Conservation (phyloP, 2,329 filamentous ascomycete species). For the Aureobasidium melanogenum region DNA sequence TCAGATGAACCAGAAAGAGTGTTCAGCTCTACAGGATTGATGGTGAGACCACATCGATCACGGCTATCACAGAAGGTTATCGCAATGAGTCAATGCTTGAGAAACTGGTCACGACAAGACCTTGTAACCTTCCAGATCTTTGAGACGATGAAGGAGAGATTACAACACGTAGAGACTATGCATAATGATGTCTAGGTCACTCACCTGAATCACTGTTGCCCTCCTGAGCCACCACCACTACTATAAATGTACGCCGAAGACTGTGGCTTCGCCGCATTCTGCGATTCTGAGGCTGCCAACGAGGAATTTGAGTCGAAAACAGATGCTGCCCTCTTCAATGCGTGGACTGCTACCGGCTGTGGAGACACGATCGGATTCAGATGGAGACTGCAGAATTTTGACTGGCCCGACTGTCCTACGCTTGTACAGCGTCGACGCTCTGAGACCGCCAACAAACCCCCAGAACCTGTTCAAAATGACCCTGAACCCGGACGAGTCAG, state of each 20-base stretch:
- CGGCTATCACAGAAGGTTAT: background rate
- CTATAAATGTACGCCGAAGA: no score
- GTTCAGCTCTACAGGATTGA: background rate
- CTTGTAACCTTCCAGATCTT: background rate
- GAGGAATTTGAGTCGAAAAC: background rate
- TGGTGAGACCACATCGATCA: background rate
- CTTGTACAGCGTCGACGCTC: no score
- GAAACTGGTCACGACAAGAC: background rate
- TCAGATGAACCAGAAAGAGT: background rate
- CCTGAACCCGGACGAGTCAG: no score
- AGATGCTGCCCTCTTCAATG: background rate
- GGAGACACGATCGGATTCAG: background rate
- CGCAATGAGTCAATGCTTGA: background rate
- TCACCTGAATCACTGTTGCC: background rate
- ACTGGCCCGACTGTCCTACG: no score
- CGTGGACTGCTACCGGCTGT: background rate
- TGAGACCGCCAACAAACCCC: no score
- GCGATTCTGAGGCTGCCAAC: background rate
- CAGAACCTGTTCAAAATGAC: no score
- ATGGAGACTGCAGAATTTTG: background rate
- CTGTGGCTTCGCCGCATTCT: background rate
- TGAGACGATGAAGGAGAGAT: background rate
- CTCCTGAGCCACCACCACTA: background rate
- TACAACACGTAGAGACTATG: background rate
- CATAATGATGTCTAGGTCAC: background rate